A percentile compares a stretch with the other conserved stretches of the same genome.
These are phyloP conservation scores for Colletotrichum tanaceti DNA, from an alignment of 2,329 filamentous ascomycete species.

Conservation along the genomic window DNA sequence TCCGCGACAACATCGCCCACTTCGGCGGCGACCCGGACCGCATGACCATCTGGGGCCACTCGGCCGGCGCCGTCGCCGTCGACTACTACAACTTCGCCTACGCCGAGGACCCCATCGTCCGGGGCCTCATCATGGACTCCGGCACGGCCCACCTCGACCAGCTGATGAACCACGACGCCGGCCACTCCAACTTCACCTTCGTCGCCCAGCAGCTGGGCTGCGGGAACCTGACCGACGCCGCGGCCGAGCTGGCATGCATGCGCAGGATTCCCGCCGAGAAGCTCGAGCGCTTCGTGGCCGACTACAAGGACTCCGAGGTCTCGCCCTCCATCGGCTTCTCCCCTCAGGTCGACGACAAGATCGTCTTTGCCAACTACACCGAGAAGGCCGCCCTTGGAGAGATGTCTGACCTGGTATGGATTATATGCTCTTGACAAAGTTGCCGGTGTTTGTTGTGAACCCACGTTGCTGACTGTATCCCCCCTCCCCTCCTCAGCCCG, in stretches of 20 bases:
- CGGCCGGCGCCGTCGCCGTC: constrained; percentile 55
- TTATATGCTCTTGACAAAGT: no score
- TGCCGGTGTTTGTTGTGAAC: background rate
- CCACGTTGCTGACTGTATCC: background rate
- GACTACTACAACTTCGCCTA: constrained; percentile 57
- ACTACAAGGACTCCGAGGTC: constrained; percentile 44
- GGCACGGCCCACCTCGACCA: constrained; percentile 47
- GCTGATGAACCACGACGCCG: constrained; percentile 49
- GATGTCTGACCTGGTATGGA: constrained; percentile 29
- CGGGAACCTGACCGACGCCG: constrained; percentile 49
- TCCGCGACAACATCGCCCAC: constrained; percentile 59
- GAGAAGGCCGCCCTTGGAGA: constrained; percentile 41
- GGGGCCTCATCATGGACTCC: constrained; percentile 53
- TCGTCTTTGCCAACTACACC: constrained; percentile 51
- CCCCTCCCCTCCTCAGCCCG: constrained; percentile 12
- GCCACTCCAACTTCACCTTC: constrained; percentile 52
- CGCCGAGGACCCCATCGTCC: constrained; percentile 55
- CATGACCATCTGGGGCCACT: constrained; percentile 62
- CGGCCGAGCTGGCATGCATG: constrained; percentile 53
- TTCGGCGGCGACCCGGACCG: constrained; percentile 62
- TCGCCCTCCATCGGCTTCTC: constrained; percentile 47
- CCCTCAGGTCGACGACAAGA: constrained; percentile 47
- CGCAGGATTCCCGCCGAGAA: constrained; percentile 48
- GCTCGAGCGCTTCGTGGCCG: constrained; percentile 49
- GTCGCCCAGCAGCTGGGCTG: constrained; percentile 54